These are phyloP conservation scores for Agaricus blazei DNA, from an alignment of 768 basidiomycete species.

Conservation along the genomic window DNA sequence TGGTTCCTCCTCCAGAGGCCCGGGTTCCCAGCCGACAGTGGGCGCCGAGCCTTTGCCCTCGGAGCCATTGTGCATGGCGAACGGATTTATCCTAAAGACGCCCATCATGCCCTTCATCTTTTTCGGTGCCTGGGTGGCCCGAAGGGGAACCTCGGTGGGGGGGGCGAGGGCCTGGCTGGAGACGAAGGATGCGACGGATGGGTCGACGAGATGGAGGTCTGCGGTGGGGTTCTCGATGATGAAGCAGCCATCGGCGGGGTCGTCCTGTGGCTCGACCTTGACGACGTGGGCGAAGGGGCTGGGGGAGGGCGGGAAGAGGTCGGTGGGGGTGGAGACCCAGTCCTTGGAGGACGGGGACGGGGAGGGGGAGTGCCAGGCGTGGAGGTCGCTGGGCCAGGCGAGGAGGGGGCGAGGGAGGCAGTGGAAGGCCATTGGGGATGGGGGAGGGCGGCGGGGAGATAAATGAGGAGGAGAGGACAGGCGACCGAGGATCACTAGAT, in stretches of 20 bases:
- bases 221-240: conserved; percentile 37
- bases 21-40: conserved; percentile 36
- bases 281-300: conserved; percentile 19
- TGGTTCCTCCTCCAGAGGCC: conserved; percentile 57
- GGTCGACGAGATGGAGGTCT: background rate
- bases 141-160: conserved; percentile 65
- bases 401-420: background rate
- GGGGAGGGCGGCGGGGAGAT: background rate
- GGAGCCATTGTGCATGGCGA: conserved; percentile 49
- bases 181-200: conserved; percentile 15
- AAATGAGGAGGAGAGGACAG: background rate
- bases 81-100: conserved; percentile 72
- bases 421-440: background rate
- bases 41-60: conserved; percentile 11
- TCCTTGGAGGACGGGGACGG: background rate
- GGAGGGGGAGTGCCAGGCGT: background rate
- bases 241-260: conserved; percentile 34
- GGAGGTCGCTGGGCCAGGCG: background rate
- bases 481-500: too few relatives aligned
- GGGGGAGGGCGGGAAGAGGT: background rate
- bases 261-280: conserved; percentile 30
- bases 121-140: conserved; percentile 67
- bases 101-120: conserved; percentile 77
- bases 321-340: background rate
- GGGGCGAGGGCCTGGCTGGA: conserved; percentile 39